phyloP scores from a whole-genome alignment of 2,329 filamentous ascomycete genomes.

The Aspergillus pseudoterreus region DNA sequence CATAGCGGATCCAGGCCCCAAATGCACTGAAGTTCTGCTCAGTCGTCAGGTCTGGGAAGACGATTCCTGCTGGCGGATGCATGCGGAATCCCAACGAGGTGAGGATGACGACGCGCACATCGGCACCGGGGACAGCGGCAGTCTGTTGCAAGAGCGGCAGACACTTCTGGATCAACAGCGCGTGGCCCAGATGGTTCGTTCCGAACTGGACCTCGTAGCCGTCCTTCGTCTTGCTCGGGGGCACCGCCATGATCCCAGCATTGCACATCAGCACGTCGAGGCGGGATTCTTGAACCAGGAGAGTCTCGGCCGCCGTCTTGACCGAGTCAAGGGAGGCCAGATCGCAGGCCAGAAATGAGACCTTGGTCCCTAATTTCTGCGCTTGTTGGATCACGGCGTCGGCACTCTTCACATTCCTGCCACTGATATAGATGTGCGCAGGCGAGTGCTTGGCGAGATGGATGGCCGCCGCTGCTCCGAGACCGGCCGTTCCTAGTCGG shows the following conservation, averaged over 20 bases:
- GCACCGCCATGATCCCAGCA: constrained; percentile 44
- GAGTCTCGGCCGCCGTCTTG: constrained; percentile 36
- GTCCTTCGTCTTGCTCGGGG: constrained; percentile 39
- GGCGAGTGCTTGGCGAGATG: constrained; percentile 41
- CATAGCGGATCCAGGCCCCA: constrained; percentile 37
- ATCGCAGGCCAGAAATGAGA: constrained; percentile 43
- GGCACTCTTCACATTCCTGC: constrained; percentile 32
- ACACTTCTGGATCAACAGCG: constrained; percentile 5
- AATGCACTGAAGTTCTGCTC: constrained; percentile 2
- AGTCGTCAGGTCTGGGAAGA: neutral
- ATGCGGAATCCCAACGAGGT: neutral
- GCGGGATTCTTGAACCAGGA: constrained; percentile 28
- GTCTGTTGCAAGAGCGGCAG: constrained; percentile 11
- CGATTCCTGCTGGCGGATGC: neutral
- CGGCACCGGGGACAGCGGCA: neutral
- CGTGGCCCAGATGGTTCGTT: constrained; percentile 49
- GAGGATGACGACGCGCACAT: constrained; percentile 1
- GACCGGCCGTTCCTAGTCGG: constrained; percentile 32
- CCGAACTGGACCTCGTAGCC: constrained; percentile 51
- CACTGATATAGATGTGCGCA: constrained; percentile 32
- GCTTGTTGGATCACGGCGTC: constrained; percentile 36
- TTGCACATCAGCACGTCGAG: constrained; percentile 48
- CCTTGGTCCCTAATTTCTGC: constrained; percentile 21
- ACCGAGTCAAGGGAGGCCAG: constrained; percentile 45
- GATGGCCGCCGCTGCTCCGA: constrained; percentile 40